Evolutionary conservation across 208 protist species (phyloP).

Genomic region (Leishmania arabica): DNA sequence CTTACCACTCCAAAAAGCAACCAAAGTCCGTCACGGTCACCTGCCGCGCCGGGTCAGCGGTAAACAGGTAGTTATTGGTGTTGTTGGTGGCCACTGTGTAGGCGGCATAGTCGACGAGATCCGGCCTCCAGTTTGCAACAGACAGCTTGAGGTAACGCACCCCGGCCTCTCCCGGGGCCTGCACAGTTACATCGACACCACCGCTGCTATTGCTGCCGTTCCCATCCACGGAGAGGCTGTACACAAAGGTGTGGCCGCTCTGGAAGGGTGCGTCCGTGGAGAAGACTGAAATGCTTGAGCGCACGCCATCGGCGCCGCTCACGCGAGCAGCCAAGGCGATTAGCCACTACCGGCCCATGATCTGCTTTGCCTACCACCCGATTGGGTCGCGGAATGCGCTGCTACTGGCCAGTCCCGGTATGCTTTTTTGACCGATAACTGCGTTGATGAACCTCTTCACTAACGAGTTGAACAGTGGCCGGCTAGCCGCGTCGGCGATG

Average conservation of each 20-base stretch:
- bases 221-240: slow-evolving; percentile 34
- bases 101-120: slow-evolving; percentile 11
- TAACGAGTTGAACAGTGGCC: slow-evolving; percentile 16
- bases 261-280: slow-evolving; percentile 35
- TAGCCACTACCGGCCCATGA: slow-evolving; percentile 26
- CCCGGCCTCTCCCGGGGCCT: too few relatives aligned
- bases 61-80: slow-evolving; percentile 9
- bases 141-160: slow-evolving; percentile 27
- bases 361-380: slow-evolving; percentile 38
- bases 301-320: slow-evolving; percentile 8
- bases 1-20: slow-evolving; percentile 16
- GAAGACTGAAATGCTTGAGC: slow-evolving; percentile 34
- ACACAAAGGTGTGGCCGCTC: slow-evolving; percentile 36
- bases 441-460: slow-evolving; percentile 34
- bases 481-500: slow-evolving; percentile 22
- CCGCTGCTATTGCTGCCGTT: not conserved
- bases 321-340: slow-evolving; percentile 35
- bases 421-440: slow-evolving; percentile 11
- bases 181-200: not conserved
- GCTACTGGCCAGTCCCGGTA: slow-evolving; percentile 19
- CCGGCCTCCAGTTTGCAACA: slow-evolving; percentile 16
- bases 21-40: slow-evolving; percentile 31
- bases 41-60: not conserved
- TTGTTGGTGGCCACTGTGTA: not conserved
- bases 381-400: slow-evolving; percentile 42